phyloP scores from a whole-genome alignment of 73 alveolate species.

The Effrenium voratum region DNA sequence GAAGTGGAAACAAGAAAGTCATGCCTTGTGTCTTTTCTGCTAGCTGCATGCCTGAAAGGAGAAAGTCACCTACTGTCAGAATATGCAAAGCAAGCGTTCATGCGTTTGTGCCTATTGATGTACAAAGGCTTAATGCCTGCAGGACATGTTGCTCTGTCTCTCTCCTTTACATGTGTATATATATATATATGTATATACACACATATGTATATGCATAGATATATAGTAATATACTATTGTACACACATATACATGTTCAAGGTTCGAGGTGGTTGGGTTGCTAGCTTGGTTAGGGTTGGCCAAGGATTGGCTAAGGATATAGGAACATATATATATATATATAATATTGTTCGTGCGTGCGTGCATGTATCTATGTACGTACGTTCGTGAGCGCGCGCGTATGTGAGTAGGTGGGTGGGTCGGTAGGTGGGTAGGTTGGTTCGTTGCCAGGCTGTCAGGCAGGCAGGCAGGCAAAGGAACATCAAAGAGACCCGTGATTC shows the following conservation, averaged over 20 bases:
- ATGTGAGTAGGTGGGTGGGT: too few species aligned
- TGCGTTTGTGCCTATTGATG: not conserved
- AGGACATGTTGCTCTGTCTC: not conserved
- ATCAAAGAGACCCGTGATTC: too few species aligned
- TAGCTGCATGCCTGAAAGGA: too few species aligned
- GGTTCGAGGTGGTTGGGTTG: too few species aligned
- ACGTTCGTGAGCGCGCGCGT: too few species aligned
- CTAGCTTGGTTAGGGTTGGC: not conserved
- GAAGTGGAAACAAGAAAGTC: not conserved
- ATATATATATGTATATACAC: not conserved
- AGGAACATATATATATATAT: too few species aligned
- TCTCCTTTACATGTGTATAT: constrained; percentile 14
- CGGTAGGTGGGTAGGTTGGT: too few species aligned
- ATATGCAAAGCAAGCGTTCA: not conserved
- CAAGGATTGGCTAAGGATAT: not conserved
- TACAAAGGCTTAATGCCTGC: not conserved
- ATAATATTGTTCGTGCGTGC: too few species aligned
- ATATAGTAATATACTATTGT: not conserved
- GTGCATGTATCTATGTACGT: too few species aligned
- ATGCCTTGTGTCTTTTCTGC: not conserved
- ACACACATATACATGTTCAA: not conserved
- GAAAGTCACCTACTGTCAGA: not conserved
- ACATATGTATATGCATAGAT: not conserved
- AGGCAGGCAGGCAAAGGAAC: too few species aligned
- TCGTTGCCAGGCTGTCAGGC: too few species aligned